A percentile compares a stretch with the other conserved stretches of the same genome.
Evolutionary conservation across 2,329 filamentous ascomycete genomes (phyloP).

Genomic region (Colletotrichum plurivorum): DNA sequence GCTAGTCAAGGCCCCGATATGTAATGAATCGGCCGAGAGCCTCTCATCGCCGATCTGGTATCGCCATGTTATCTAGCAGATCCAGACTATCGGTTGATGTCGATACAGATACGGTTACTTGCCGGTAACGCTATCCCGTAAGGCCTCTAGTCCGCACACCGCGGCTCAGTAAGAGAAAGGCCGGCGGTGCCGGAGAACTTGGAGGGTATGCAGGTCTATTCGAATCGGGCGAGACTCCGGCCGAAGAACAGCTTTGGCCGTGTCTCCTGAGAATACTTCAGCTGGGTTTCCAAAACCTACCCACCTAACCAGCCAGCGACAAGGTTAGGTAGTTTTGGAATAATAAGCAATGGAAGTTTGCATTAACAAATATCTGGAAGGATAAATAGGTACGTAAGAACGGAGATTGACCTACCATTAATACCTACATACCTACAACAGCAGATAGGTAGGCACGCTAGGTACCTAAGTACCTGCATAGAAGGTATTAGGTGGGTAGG

Average conservation of each 20-base stretch:
- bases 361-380: too few species aligned
- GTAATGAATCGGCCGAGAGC: constrained; percentile 15
- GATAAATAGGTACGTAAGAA: neutral
- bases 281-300: too few species aligned
- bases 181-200: neutral
- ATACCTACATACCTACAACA: neutral
- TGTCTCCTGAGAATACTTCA: too few species aligned
- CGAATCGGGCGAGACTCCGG: neutral
- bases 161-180: neutral
- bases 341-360: too few species aligned
- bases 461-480: neutral
- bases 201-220: neutral
- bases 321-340: too few species aligned
- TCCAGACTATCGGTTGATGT: neutral
- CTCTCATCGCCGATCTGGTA: constrained; percentile 29
- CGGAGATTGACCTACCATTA: neutral
- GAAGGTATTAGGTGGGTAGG: too few species aligned
- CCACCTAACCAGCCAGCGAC: too few species aligned
- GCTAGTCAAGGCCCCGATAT: constrained; percentile 14
- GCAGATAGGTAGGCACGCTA: neutral
- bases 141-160: neutral
- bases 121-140: neutral
- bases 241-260: too few species aligned
- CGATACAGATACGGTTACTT: neutral
- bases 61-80: constrained; percentile 1